These are phyloP conservation scores for Stachybotrys chartarum DNA, from an alignment of 2,329 filamentous ascomycete genomes.

Conservation along the genomic window DNA sequence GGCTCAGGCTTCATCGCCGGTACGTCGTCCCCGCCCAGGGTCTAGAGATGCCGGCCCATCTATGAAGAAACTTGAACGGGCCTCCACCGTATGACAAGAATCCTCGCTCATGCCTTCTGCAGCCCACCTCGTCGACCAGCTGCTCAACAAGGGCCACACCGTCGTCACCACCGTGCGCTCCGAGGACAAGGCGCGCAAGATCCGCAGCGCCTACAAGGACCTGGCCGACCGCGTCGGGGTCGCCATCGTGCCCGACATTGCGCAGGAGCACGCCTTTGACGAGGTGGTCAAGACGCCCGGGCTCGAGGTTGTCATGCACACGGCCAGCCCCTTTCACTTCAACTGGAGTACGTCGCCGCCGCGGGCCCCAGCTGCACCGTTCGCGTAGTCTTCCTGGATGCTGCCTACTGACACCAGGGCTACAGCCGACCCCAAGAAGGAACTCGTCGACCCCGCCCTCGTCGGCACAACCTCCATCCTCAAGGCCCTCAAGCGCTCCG, in stretches of 20 bases:
- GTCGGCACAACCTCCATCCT: conserved; percentile 62
- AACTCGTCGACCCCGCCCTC: conserved; percentile 51
- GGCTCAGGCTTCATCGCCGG: conserved; percentile 28
- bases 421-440: conserved; percentile 39
- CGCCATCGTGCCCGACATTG: conserved; percentile 70
- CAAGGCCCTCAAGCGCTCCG: conserved; percentile 55
- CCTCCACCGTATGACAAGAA: background rate
- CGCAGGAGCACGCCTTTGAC: conserved; percentile 66
- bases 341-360: conserved; percentile 29
- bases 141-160: conserved; percentile 40
- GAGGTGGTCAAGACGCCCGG: conserved; percentile 44
- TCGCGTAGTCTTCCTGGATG: background rate
- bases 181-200: conserved; percentile 44
- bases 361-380: too few relatives aligned
- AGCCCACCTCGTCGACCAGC: conserved; percentile 49
- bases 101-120: background rate
- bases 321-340: conserved; percentile 53
- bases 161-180: conserved; percentile 51
- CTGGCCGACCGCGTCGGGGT: conserved; percentile 37
- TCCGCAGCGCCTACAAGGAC: conserved; percentile 40
- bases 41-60: too few relatives aligned
- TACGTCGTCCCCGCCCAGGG: conserved; percentile 8
- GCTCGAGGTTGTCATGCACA: conserved; percentile 52
- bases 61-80: too few relatives aligned
- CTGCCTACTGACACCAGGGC: background rate